Conservation (phyloP, 2,329 filamentous ascomycete genomes). For the Claviceps sp. region DNA sequence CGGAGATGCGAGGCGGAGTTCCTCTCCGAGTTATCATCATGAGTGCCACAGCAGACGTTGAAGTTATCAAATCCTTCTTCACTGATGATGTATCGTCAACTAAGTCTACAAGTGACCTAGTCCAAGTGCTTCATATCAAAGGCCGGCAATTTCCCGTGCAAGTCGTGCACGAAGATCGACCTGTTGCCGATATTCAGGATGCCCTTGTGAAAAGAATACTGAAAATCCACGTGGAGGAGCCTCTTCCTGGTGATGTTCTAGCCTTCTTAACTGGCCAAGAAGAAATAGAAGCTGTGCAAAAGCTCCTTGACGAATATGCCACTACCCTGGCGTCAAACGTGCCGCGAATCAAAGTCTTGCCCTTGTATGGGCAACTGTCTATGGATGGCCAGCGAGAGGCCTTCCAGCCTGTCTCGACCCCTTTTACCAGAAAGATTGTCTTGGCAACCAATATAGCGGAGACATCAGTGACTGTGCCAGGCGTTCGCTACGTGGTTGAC, state of each 20-base stretch:
- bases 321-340: conserved; percentile 58
- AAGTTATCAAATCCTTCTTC: conserved; percentile 68
- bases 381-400: conserved; percentile 77
- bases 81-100: conserved; percentile 16
- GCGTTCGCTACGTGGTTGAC: conserved; percentile 83
- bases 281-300: conserved; percentile 72
- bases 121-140: conserved; percentile 52
- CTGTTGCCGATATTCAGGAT: conserved; percentile 72
- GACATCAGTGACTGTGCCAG: conserved; percentile 89
- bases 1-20: conserved; percentile 52
- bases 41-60: conserved; percentile 90
- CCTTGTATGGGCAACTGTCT: conserved; percentile 81
- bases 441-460: conserved; percentile 97
- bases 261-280: conserved; percentile 90
- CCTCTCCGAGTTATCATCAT: conserved; percentile 86
- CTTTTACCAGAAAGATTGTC: conserved; percentile 75
- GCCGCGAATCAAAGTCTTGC: conserved; percentile 59
- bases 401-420: conserved; percentile 59
- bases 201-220: conserved; percentile 70
- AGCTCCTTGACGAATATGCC: conserved; percentile 69
- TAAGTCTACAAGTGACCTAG: conserved; percentile 6
- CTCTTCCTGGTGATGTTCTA: conserved; percentile 85
- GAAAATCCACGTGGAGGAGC: conserved; percentile 74
- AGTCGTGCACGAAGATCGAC: conserved; percentile 57
- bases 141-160: conserved; percentile 82